Base-by-base conservation (phyloP, 306 rosid species). In the Lathyrus tuberosus region DNA sequence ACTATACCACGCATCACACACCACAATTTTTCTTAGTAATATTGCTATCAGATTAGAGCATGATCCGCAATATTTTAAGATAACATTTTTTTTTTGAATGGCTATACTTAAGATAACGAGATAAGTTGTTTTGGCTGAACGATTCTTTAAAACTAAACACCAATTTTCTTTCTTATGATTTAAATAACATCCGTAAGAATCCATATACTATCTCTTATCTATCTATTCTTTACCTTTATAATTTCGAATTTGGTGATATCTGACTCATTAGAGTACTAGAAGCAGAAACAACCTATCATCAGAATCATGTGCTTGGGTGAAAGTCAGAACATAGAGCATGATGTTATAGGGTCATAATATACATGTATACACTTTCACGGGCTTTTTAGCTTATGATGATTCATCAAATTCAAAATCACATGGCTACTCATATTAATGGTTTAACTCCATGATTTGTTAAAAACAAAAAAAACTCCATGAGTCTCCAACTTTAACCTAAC, bases 351-450 rank as follows among this genome's bases (percentile, higher is more conserved):
- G 18, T 48, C 61, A 48, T 43, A 9, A 2, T 35, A 60, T 43
- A 33, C 38, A 15, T 8, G 31, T 33, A 20, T 30, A 5, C 33
- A 48, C 15, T 67, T 67, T 49, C 48, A 67, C 15, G 35, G 62
- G 20, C 18, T 54, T 58, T 52, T 73, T 41, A 54, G 11, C 26
- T 42, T 44, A 53, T 41, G 65, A 52, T 74, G 78, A 64, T 74
- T 65, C 72, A 30, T 18, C 51, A 35, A 67, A 52, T 65, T 57
- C 66, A 54, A 46, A 75, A 58, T 56, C 79, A 66, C 73, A 75
- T 66, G 67, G 20, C 56, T 38, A 52, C 52, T 65, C 24, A 41
- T 31, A 8, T 43, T 28, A 28, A 28, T 28, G 31, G 31, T 28
- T 28, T 28, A 3, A n/a, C n/a, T n/a, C n/a, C n/a, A n/a, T n/a